Percentiles rank a stretch among this genome's conserved stretches.
These are phyloP conservation scores for Coelastrella sp. DNA, from an alignment of 139 green algal genomes.

Conservation along the genomic window DNA sequence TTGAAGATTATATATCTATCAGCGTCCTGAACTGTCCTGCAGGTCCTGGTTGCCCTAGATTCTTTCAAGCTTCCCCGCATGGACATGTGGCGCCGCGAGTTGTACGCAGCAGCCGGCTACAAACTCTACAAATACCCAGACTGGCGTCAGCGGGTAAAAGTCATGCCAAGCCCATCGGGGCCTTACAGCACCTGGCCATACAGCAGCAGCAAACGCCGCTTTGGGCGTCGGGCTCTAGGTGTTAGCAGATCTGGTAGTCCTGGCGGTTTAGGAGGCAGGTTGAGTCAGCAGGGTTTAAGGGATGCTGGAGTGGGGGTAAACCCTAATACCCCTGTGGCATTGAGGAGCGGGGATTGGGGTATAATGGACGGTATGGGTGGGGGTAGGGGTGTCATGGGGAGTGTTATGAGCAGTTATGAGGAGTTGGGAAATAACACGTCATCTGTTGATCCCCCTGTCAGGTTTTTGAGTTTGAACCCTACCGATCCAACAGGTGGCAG, in stretches of 20 bases:
- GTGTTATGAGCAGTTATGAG: conserved; percentile 23
- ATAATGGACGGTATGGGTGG: conserved; percentile 24
- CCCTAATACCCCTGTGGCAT: not conserved
- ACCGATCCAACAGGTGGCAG: too few relatives aligned
- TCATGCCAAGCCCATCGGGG: not conserved
- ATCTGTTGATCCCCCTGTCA: not conserved
- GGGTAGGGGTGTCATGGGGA: conserved; percentile 24
- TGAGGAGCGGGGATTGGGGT: conserved; percentile 36
- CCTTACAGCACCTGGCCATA: conserved; percentile 17
- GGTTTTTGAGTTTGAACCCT: too few relatives aligned
- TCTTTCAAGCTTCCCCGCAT: conserved; percentile 43
- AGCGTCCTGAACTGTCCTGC: not conserved
- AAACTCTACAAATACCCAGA: conserved; percentile 26
- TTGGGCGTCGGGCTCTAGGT: not conserved
- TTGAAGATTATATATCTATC: too few relatives aligned
- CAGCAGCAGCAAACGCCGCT: conserved; percentile 16
- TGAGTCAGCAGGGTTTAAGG: not conserved
- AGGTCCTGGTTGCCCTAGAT: conserved; percentile 45
- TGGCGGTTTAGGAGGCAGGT: not conserved
- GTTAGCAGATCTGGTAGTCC: not conserved
- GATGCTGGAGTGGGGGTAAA: not conserved
- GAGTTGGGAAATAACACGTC: conserved; percentile 5
- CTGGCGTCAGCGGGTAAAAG: conserved; percentile 15
- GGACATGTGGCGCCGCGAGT: conserved; percentile 46
- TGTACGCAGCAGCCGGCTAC: conserved; percentile 46